Evolutionary conservation across 768 basidiomycete genomes (phyloP).

Genomic region (Mrakia gelida): DNA sequence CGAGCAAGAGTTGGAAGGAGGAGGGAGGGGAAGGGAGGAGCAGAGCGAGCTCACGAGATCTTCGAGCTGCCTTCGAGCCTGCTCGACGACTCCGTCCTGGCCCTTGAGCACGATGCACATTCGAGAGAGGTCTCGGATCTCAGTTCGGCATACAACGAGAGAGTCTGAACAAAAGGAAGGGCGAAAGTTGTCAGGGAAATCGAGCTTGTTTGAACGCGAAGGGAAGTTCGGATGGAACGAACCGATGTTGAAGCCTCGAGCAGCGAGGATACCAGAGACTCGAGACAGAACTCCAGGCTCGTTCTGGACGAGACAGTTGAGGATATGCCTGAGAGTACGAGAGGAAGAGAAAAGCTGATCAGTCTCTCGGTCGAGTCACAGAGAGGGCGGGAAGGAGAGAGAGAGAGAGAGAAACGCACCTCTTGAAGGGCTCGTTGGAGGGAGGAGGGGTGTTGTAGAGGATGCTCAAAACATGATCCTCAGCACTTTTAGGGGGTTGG

Average conservation of each 20-base stretch:
- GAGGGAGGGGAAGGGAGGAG: neutral
- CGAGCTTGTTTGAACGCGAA: neutral
- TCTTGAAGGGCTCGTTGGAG: slow-evolving; percentile 29
- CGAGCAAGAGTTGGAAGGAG: neutral
- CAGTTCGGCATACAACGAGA: slow-evolving; percentile 93
- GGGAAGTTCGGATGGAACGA: neutral
- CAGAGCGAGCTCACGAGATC: slow-evolving; percentile 68
- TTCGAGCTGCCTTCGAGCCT: slow-evolving; percentile 90
- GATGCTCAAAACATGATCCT: slow-evolving; percentile 33
- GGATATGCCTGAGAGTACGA: slow-evolving; percentile 64
- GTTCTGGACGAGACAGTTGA: slow-evolving; percentile 98
- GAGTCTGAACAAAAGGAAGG: slow-evolving; percentile 66
- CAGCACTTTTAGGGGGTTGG: slow-evolving; percentile 27
- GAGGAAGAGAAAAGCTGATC: slow-evolving; percentile 26
- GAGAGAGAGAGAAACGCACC: neutral
- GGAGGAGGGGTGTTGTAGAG: slow-evolving; percentile 34
- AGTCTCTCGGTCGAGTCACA: neutral
- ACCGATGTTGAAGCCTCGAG: slow-evolving; percentile 81
- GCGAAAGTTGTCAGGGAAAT: neutral
- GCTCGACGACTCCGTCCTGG: slow-evolving; percentile 96
- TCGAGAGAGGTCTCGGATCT: slow-evolving; percentile 90
- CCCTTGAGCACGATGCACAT: slow-evolving; percentile 98
- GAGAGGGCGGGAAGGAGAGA: neutral
- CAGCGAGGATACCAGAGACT: slow-evolving; percentile 94
- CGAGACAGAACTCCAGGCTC: slow-evolving; percentile 99